phyloP scores from a whole-genome alignment of 345 rosid species.

The Lepidium africanum region DNA sequence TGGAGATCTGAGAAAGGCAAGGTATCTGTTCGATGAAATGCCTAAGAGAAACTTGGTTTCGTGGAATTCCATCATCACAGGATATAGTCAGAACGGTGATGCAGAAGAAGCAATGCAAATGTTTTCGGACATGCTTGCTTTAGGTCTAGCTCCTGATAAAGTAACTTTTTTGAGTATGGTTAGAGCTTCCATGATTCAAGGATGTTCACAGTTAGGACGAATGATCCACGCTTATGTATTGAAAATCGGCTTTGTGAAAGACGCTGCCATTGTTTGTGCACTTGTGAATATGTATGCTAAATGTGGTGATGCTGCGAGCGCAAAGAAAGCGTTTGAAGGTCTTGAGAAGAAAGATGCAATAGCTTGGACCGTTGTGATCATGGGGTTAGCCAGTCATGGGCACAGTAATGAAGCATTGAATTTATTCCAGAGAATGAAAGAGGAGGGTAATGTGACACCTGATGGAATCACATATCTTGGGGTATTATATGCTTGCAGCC shows the following conservation, averaged over 20 bases:
- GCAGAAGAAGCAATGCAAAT: conserved; percentile 27
- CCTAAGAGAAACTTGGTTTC: conserved; percentile 36
- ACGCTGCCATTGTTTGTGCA: conserved; percentile 24
- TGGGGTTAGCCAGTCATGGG: conserved; percentile 52
- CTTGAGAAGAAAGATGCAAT: conserved; percentile 32
- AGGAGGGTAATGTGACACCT: conserved; percentile 31
- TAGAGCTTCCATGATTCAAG: conserved; percentile 29
- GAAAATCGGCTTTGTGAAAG: conserved; percentile 20
- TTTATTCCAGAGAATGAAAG: conserved; percentile 37
- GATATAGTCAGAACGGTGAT: conserved; percentile 30
- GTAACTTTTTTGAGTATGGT: conserved; percentile 38
- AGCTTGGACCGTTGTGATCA: conserved; percentile 46
- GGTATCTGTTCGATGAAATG: conserved; percentile 40
- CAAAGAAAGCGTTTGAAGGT: not conserved
- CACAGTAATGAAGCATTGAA: conserved; percentile 40
- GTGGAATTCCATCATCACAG: conserved; percentile 41
- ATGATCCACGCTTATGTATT: conserved; percentile 16
- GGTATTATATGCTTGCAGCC: conserved; percentile 47
- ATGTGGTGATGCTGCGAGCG: conserved; percentile 22
- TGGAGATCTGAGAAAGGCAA: conserved; percentile 32
- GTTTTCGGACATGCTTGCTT: conserved; percentile 26
- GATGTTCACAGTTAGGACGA: conserved; percentile 27
- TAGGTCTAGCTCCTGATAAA: conserved; percentile 27
- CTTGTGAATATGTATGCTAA: conserved; percentile 31
- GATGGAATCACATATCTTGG: conserved; percentile 38